Percentiles rank a stretch among this genome's conserved stretches.
Evolutionary conservation across 495 filamentous ascomycete species (phyloP).

Genomic region (Physcia stellaris): DNA sequence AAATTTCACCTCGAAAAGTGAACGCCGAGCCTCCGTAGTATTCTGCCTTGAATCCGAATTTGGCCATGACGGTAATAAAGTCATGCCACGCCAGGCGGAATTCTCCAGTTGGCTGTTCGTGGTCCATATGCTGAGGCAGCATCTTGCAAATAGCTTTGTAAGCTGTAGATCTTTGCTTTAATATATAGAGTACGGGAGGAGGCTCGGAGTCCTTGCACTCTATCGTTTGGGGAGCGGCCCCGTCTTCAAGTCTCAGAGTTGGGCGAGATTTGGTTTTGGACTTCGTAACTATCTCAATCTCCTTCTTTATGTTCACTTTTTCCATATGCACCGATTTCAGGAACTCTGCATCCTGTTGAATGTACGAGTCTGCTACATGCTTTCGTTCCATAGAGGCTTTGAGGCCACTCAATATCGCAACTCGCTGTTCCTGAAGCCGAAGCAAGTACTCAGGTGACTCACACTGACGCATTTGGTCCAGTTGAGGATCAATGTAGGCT

Average conservation of each 20-base stretch:
- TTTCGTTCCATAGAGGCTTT: neutral
- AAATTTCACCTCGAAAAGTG: neutral
- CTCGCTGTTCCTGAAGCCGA: neutral
- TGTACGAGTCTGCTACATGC: too few species aligned
- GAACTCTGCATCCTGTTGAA: neutral
- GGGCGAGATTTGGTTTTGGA: neutral
- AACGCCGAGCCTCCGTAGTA: neutral
- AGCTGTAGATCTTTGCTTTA: neutral
- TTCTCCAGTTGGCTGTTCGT: neutral
- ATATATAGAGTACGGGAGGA: neutral
- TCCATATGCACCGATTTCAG: neutral
- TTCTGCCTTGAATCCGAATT: neutral
- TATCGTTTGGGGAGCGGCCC: neutral
- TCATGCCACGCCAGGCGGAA: neutral
- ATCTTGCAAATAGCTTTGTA: neutral
- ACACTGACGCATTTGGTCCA: neutral
- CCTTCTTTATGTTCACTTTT: neutral
- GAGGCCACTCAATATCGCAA: neutral
- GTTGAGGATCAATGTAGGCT: neutral
- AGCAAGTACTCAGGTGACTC: neutral
- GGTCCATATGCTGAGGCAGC: neutral
- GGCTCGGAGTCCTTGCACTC: neutral
- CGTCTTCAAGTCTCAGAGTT: neutral
- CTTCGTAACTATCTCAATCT: neutral
- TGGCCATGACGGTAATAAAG: neutral